phyloP scores from a whole-genome alignment of 2,329 filamentous ascomycete genomes.

The Metarhizium robertsii region DNA sequence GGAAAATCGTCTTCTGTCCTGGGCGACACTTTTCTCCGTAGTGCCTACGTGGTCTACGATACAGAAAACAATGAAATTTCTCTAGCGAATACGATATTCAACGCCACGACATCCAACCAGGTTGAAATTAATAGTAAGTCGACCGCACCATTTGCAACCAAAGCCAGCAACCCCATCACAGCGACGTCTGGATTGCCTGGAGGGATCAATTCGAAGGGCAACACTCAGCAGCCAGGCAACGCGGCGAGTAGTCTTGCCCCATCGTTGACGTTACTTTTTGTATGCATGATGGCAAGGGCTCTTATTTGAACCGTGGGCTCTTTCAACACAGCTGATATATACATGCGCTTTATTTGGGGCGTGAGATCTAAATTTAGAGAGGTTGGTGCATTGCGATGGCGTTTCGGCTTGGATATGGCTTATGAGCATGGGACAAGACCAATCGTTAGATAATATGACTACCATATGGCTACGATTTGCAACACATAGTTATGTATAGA shows the following conservation, averaged over 20 bases:
- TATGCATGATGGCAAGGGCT: neutral
- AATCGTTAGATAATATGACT: neutral
- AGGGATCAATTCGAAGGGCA: neutral
- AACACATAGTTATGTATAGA: neutral
- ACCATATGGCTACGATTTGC: neutral
- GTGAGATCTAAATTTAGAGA: neutral
- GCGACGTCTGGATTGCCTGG: conserved; percentile 35
- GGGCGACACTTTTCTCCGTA: conserved; percentile 66
- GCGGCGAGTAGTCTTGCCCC: conserved; percentile 2
- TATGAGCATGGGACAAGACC: too few relatives aligned
- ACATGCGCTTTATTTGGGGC: neutral
- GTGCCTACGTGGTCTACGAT: conserved; percentile 69
- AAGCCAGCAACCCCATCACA: conserved; percentile 36
- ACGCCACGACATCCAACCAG: conserved; percentile 37
- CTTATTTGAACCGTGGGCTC: neutral
- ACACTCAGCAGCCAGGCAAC: conserved; percentile 3
- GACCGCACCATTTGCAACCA: conserved; percentile 45
- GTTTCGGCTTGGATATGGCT: neutral
- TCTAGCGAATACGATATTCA: conserved; percentile 57
- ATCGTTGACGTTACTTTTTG: neutral
- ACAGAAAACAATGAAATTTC: conserved; percentile 63
- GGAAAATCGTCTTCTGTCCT: conserved; percentile 48
- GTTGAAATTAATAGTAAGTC: conserved; percentile 43
- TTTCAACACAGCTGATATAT: neutral
- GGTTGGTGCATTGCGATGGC: conserved; percentile 5